Conservation (phyloP, 2,329 filamentous ascomycete genomes). For the Microcyclospora tardicrescens region DNA sequence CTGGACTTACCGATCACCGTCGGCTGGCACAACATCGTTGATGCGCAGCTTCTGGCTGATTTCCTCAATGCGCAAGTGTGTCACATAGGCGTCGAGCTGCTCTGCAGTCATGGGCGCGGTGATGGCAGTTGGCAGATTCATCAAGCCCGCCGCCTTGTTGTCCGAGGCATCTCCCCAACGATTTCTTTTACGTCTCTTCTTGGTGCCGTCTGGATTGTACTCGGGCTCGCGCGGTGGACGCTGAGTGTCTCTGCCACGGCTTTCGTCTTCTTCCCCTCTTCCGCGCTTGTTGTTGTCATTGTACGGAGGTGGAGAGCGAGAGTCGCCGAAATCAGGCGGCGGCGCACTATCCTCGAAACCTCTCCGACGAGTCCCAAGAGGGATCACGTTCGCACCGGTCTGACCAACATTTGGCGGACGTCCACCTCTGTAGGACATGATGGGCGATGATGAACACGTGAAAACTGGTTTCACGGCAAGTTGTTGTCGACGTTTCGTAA, state of each 20-base stretch:
- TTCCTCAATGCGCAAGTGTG: constrained; percentile 95
- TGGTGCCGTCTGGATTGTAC: constrained; percentile 54
- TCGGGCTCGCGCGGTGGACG: constrained; percentile 14
- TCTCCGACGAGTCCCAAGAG: constrained; percentile 62
- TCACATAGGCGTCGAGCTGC: constrained; percentile 91
- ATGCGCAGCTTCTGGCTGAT: constrained; percentile 99
- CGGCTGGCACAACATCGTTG: constrained; percentile 94
- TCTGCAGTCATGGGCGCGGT: constrained; percentile 96
- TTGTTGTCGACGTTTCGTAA: too few species aligned
- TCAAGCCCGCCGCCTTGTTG: constrained; percentile 95
- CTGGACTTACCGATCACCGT: constrained; percentile 72
- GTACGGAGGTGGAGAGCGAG: constrained; percentile 20
- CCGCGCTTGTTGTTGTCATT: constrained; percentile 59
- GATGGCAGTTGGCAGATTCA: constrained; percentile 94
- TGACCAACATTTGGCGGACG: constrained; percentile 50
- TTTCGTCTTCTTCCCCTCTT: constrained; percentile 58
- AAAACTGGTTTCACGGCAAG: too few species aligned
- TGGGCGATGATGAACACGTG: constrained; percentile 5
- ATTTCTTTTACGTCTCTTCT: constrained; percentile 94
- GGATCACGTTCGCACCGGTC: constrained; percentile 97
- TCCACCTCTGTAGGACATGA: constrained; percentile 49
- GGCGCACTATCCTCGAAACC: too few species aligned
- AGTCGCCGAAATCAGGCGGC: constrained; percentile 45
- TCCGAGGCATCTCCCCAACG: constrained; percentile 95
- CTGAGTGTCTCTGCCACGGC: constrained; percentile 3